Evolutionary conservation across 1,139 yeast genomes (phyloP), one percentile per base, ranked within the genome.

Genomic region (Candida mesenterica): DNA sequence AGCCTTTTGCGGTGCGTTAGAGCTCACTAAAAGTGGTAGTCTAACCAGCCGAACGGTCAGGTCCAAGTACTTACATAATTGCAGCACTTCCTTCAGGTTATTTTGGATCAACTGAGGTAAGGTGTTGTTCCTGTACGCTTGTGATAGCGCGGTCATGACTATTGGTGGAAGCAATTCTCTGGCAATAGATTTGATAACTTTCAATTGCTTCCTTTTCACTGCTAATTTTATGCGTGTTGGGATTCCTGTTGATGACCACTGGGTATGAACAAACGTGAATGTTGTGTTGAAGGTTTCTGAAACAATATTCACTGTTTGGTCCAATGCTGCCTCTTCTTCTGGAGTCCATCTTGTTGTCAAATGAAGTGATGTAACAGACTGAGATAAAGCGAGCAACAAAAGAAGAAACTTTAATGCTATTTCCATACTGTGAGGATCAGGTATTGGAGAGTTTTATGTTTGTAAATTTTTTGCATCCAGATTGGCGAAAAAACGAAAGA

Each of bases 161-260:
- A 28, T 29, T 10, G 37, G 40, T 8, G 40, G 37, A 5, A 37
- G 22, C 4, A 33, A 19, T 18, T 37, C 40, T 17, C 28, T 30
- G 15, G 40, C 28, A 16, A 32, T 23, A 7, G 24, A n/a, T 14
- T 37, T 37, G 32, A 37, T 28, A 10, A 37, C 9, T 5, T 20
- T 23, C 24, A 20, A 15, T 17, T 37, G 40, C 20, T 31, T 37
- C 6, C 15, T 16, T 4, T 26, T 32, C 4, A 37, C 18, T 5
- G 37, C 24, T 10, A 19, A 13, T 28, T 31, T 22, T 5, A 33
- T 28, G 9, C 33, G 24, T 10, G 24, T 32, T n/a, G 36, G 32
- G 13, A 32, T 27, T 9, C 28, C 26, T 13, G 31, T 16, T 12
- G 23, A 4, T 12, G 9, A 17, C 30, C 22, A 28, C n/a, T 17